These are phyloP conservation scores for Paraphaeosphaeria sporulosa DNA, from an alignment of 2,329 filamentous ascomycete species.

Conservation along the genomic window DNA sequence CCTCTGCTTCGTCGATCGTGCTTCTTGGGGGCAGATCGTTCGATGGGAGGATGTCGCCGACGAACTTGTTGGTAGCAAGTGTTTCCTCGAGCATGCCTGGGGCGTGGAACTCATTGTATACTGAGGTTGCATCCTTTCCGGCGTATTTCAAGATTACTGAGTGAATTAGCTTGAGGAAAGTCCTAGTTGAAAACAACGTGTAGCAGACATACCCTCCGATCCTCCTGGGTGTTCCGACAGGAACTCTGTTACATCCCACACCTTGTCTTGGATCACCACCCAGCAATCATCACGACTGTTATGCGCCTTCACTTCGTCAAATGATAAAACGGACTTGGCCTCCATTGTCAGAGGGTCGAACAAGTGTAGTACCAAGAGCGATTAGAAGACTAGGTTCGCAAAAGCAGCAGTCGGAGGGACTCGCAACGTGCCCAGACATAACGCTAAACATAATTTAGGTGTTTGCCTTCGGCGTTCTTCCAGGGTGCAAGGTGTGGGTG, in stretches of 20 bases:
- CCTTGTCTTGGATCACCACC: constrained; percentile 70
- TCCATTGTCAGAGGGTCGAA: constrained; percentile 5
- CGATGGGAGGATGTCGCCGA: constrained; percentile 24
- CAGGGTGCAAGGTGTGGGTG: not conserved
- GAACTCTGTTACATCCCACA: constrained; percentile 72
- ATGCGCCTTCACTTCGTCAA: constrained; percentile 26
- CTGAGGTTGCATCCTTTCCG: constrained; percentile 40
- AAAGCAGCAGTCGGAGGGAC: not conserved
- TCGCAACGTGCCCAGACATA: not conserved
- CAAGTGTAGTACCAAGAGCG: constrained; percentile 1
- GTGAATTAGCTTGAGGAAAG: not conserved
- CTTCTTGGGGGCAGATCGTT: constrained; percentile 11
- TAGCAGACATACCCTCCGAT: constrained; percentile 31
- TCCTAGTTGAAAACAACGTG: not conserved
- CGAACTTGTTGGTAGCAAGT: constrained; percentile 45
- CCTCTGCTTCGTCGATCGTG: constrained; percentile 16
- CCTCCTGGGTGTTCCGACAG: constrained; percentile 66
- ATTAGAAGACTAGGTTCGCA: not conserved
- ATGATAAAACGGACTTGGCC: constrained; percentile 8
- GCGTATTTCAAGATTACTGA: constrained; percentile 29
- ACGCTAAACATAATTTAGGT: not conserved
- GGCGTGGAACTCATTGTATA: constrained; percentile 60
- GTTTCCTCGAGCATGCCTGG: constrained; percentile 46
- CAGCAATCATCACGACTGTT: constrained; percentile 52
- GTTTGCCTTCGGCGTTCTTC: not conserved